Conservation (phyloP, 208 protist species). For the Wallacemonas sp. region DNA sequence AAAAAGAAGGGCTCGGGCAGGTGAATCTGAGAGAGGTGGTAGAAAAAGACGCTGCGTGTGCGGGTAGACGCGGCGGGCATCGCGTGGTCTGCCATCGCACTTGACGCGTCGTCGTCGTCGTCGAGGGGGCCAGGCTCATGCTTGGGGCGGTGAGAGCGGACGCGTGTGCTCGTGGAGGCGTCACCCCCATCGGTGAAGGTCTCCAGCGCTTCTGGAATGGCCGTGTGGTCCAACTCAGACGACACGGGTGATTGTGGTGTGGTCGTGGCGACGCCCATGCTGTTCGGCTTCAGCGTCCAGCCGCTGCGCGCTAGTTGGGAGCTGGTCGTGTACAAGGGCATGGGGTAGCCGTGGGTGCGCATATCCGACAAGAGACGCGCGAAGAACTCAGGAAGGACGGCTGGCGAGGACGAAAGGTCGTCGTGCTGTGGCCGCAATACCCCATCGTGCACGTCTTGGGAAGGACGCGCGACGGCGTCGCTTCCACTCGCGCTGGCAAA, state of each 20-base stretch:
- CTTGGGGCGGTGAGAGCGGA: too few relatives aligned
- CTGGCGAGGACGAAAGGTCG: too few relatives aligned
- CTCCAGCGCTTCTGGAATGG: slow-evolving; percentile 8
- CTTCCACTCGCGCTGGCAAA: not conserved
- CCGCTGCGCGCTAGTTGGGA: slow-evolving; percentile 18
- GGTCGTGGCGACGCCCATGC: slow-evolving; percentile 26
- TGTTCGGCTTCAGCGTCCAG: slow-evolving; percentile 33
- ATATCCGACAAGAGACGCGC: slow-evolving; percentile 29
- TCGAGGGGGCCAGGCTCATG: too few relatives aligned
- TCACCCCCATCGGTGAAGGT: not conserved
- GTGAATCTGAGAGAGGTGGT: slow-evolving; percentile 76
- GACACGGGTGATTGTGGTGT: too few relatives aligned
- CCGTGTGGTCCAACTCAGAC: not conserved
- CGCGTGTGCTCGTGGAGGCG: too few relatives aligned
- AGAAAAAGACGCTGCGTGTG: slow-evolving; percentile 42
- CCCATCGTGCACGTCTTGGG: too few relatives aligned
- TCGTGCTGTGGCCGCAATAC: too few relatives aligned
- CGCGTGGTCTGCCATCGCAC: not conserved
- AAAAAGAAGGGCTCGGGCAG: slow-evolving; percentile 49
- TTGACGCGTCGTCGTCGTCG: too few relatives aligned
- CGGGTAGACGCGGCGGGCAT: not conserved
- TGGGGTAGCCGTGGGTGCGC: slow-evolving; percentile 29
- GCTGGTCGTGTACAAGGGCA: slow-evolving; percentile 55
- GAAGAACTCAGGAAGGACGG: slow-evolving; percentile 14
- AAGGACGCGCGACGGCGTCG: not conserved